Evolutionary conservation across 192 early-diverging fungal genomes (phyloP), one percentile per base, ranked within the genome.

Genomic region (Coemansia sp.): DNA sequence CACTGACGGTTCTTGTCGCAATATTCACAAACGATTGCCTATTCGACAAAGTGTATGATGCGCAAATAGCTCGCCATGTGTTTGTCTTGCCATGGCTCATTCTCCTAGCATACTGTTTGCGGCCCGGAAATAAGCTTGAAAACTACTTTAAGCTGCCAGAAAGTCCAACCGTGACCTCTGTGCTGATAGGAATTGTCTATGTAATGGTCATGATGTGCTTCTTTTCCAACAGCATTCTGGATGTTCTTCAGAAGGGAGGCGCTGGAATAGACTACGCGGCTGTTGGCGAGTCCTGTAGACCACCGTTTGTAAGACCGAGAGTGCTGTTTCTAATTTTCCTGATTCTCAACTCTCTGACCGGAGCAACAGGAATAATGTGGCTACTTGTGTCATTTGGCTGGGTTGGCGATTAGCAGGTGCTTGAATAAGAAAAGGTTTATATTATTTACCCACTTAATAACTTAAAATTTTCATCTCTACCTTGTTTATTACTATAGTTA

Each of bases 141-240:
- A 26, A 44, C 18, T 32, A 61, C 43, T 62, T 62, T 62, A 47
- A 19, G n/a, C 23, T 62, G 5, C 39, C 42, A 42, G 61, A 62
- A 44, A 62, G 44, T 13, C 61, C 40, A 16, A 47, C 19, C 9
- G 15, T 44, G 10, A 62, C 61, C 18, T 44, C 42, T 37, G 13
- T 44, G 16, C 40, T 62, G 21, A 44, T 62, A n/a, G n/a, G n/a
- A 16, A 18, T 53, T 53, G 7, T 53, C 21, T 53, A 53, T 23
- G n/a, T 53, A 11, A 23, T 53, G 16, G 52, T 53, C 6, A 53
- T 53, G 52, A 11, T n/a, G 8, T 53, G n/a, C 52, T 53, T 23
- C n/a, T 53, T 53, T 4, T 18, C 52, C n/a, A 6, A 53, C 52
- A 23, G n/a, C 8, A n/a, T 53, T 7, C n/a, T 53, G 21, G n/a